Evolutionary conservation across 2,329 filamentous ascomycete species (phyloP), one percentile per base, ranked within the genome.

Genomic region (Diaporthe longicolla): DNA sequence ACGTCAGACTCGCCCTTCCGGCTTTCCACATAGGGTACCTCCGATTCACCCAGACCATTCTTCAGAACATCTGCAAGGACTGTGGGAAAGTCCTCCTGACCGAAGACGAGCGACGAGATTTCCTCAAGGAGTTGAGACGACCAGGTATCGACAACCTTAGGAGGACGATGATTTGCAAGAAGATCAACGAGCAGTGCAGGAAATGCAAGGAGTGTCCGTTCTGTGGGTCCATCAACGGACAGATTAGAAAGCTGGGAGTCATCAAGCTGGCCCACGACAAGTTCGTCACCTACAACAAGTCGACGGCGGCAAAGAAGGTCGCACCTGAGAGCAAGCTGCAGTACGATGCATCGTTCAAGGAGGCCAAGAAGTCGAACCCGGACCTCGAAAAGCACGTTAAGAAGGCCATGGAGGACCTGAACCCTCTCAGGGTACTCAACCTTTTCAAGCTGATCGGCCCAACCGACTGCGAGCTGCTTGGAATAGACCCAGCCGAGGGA

Each of bases 1-100:
- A 98, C 83, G 93, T 99, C 79, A 92, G 94, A 79, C 90, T 99
- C 19, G 94, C 96, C 1, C 87, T 99, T 69, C 97, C 97, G 5
- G 95, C 93, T 57, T 98, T 98, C 81, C 97, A 99, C 81, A 95
- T 98, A 77, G 97, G 97, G 50, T 99, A 98, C 82, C 90, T 99
- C 79, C 97, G 95, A 82, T 95, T 97, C 82, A 95, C 97, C 77
- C 96, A 97, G 81, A 93, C 92, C 58, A 95, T 98, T 72, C 88
- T 99, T 32, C 95, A 98, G 82, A 93, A 97, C 80, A 97, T 99
- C 77, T 99, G 97, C 91, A 99, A 98, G 86, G 92, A 95, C 80
- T 99, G 97, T 82, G 94, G 94, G 32, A 90, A 90, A 76, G 93
- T 98, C 9, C 85, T 99, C 72, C 89, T 99, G 32, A 91, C 93